These are phyloP conservation scores for Magnaporthales sp. DNA, from an alignment of 2,329 filamentous ascomycete species.

Conservation along the genomic window DNA sequence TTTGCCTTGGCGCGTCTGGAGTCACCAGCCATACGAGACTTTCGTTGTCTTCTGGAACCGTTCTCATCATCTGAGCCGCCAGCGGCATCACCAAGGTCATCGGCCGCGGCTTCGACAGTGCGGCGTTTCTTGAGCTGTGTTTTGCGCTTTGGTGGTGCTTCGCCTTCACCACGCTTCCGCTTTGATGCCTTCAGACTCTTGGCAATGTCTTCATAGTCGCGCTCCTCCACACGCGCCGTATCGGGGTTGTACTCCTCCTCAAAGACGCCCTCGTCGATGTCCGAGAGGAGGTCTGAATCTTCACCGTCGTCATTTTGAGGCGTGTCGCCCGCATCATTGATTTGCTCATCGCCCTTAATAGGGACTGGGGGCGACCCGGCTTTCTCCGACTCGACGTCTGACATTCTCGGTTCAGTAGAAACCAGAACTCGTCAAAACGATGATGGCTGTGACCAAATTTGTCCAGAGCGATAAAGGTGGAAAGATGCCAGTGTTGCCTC, in stretches of 20 bases:
- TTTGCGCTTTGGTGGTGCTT: slow-evolving; percentile 56
- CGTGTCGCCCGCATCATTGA: slow-evolving; percentile 12
- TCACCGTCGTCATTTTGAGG: slow-evolving; percentile 30
- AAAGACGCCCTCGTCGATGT: slow-evolving; percentile 62
- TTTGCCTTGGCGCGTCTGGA: slow-evolving; percentile 27
- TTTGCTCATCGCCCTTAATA: slow-evolving; percentile 10
- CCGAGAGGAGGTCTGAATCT: slow-evolving; percentile 53
- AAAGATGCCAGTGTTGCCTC: neutral
- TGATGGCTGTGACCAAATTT: neutral
- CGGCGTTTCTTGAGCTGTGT: slow-evolving; percentile 59
- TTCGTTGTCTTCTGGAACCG: slow-evolving; percentile 16
- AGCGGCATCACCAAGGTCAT: slow-evolving; percentile 35
- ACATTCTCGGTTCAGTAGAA: slow-evolving; percentile 5
- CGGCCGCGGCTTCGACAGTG: slow-evolving; percentile 41
- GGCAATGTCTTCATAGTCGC: slow-evolving; percentile 58
- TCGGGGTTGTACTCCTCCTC: slow-evolving; percentile 62
- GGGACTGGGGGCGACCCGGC: neutral
- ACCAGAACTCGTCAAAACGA: neutral
- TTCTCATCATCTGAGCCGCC: slow-evolving; percentile 30
- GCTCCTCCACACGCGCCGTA: slow-evolving; percentile 53
- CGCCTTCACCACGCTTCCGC: slow-evolving; percentile 55
- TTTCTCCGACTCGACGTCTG: slow-evolving; percentile 6
- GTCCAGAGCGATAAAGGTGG: neutral
- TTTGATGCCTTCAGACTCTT: slow-evolving; percentile 57
- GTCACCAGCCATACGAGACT: slow-evolving; percentile 30